Conservation (phyloP, 768 basidiomycete species). For the Pilatotrama ljubarskyi region DNA sequence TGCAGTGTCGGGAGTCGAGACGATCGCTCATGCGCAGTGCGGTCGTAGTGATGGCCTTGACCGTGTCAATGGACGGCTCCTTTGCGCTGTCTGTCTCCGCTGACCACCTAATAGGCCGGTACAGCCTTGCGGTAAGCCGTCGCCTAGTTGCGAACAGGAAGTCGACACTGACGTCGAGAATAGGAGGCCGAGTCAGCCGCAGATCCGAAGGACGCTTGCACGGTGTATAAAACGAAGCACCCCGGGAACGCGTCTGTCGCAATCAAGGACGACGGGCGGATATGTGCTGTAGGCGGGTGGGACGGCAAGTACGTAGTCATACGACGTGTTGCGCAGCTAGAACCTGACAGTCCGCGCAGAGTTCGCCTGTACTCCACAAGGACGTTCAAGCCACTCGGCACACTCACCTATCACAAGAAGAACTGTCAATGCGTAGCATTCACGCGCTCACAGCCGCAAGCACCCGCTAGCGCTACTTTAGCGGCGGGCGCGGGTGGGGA, state of each 20-base stretch:
- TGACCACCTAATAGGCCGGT: constrained; percentile 74
- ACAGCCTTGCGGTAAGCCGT: constrained; percentile 50
- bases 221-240: constrained; percentile 62
- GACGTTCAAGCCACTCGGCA: constrained; percentile 80
- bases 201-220: constrained; percentile 27
- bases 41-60: constrained; percentile 80
- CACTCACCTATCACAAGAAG: constrained; percentile 78
- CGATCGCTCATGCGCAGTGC: neutral
- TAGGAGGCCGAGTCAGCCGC: constrained; percentile 22
- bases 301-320: constrained; percentile 73
- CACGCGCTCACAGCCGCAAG: constrained; percentile 33
- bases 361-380: constrained; percentile 82
- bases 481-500: neutral
- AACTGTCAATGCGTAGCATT: constrained; percentile 78
- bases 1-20: neutral
- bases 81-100: constrained; percentile 83
- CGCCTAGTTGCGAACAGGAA: neutral
- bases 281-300: constrained; percentile 93
- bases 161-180: neutral
- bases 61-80: constrained; percentile 55
- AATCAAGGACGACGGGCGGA: constrained; percentile 69
- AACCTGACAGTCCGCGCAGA: constrained; percentile 39
- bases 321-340: neutral
- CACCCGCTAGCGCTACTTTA: neutral
- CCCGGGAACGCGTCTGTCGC: constrained; percentile 80